Evolutionary conservation across 352 stramenopile genomes (phyloP).

Genomic region (Elongisporangium undulatum): DNA sequence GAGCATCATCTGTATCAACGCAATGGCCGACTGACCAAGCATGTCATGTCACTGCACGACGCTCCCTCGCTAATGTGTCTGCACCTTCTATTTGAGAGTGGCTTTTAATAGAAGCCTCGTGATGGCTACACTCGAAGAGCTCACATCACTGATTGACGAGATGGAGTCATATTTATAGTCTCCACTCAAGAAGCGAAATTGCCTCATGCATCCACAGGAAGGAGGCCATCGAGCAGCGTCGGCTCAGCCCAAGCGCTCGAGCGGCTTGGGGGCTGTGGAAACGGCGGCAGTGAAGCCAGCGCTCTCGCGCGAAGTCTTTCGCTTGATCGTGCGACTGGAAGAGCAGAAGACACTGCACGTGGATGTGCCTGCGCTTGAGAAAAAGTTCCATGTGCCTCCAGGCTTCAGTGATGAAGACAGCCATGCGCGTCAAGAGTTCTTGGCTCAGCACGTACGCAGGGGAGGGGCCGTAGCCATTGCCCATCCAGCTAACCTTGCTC

Average conservation of each 20-base stretch:
- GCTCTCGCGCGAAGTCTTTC: conserved; percentile 64
- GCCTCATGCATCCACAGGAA: background rate
- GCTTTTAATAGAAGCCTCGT: too few species aligned
- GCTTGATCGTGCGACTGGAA: conserved; percentile 58
- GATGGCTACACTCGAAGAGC: too few species aligned
- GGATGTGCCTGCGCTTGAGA: conserved; percentile 44
- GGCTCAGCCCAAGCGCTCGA: background rate
- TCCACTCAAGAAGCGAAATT: background rate
- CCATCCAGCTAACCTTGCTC: conserved; percentile 13
- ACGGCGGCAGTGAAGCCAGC: conserved; percentile 3
- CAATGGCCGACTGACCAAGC: too few species aligned
- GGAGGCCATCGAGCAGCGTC: background rate
- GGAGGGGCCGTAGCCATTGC: conserved; percentile 9
- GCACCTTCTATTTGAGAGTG: too few species aligned
- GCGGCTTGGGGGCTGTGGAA: background rate
- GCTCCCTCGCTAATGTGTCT: background rate
- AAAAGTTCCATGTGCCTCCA: conserved; percentile 44
- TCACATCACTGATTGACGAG: too few species aligned
- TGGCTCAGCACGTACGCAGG: conserved; percentile 17
- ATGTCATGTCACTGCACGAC: background rate
- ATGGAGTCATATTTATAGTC: background rate
- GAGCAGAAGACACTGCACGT: conserved; percentile 50
- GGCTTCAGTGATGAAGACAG: conserved; percentile 43
- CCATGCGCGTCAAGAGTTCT: conserved; percentile 4
- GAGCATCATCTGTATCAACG: background rate